Conservation (phyloP, 2,329 filamentous ascomycete species). For the Botrytis aclada region DNA sequence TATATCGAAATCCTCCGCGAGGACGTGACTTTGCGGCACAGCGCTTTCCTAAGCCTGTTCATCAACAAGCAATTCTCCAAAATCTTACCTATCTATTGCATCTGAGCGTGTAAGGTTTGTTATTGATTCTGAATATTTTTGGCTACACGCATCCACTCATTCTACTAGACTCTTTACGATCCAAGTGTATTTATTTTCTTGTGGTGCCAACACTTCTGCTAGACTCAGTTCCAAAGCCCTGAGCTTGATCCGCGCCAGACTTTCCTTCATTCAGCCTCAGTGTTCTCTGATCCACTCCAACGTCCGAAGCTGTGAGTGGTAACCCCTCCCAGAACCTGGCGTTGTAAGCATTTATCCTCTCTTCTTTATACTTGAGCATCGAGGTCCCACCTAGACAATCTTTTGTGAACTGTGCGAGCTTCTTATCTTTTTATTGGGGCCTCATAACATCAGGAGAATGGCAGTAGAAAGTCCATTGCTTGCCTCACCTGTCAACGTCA, state of each 20-base stretch:
- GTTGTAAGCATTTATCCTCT: conserved; percentile 18
- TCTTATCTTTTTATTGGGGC: conserved; percentile 8
- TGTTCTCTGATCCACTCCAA: conserved; percentile 11
- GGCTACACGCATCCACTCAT: conserved; percentile 15
- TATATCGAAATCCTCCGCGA: not conserved
- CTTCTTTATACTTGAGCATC: conserved; percentile 15
- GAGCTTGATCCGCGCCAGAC: not conserved
- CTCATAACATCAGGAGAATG: conserved; percentile 41
- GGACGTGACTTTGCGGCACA: conserved; percentile 17
- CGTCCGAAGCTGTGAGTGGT: conserved; percentile 13
- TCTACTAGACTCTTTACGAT: conserved; percentile 12
- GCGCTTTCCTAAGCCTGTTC: conserved; percentile 3
- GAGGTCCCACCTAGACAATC: not conserved
- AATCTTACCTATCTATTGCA: not conserved
- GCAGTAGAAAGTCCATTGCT: conserved; percentile 61
- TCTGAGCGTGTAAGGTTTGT: not conserved
- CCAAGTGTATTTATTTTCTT: not conserved
- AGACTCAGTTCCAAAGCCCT: not conserved
- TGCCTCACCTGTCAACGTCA: conserved; percentile 57
- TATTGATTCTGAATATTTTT: conserved; percentile 13
- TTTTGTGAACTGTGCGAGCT: conserved; percentile 1
- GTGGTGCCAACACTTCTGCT: conserved; percentile 12
- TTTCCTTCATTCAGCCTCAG: conserved; percentile 17
- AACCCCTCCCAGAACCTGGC: conserved; percentile 18
- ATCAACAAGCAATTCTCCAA: not conserved